Base-by-base conservation (phyloP, 768 basidiomycete species). In the Termitomyces sp. region DNA sequence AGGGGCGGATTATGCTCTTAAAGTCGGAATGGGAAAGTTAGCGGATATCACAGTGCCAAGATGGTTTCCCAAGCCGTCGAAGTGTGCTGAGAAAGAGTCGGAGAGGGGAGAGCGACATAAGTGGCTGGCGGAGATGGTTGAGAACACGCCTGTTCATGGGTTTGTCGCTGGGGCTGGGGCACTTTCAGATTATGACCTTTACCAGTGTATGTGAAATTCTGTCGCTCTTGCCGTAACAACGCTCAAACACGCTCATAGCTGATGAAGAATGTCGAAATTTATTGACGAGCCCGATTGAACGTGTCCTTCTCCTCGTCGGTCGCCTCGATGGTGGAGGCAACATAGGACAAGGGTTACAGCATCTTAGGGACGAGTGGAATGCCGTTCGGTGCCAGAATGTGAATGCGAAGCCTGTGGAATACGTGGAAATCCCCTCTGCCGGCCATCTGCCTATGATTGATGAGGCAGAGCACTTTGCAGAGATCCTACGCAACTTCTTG, bases 361-460 rank as follows among this genome's bases (percentile, higher is more conserved):
- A 50, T 17, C 65, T 84, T 40, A 60, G 59, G 15, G 71, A 73
- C 7, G 65, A 65, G 8, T 70, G 69, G 69, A 70, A 70, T n/a
- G 52, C 54, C 12, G 49, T 55, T 42, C 54, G 66, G 32, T 36
- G 49, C 29, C n/a, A 46, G 37, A 40, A 63, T 10, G 50, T 56
- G 14, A 55, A 49, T 7, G 56, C 59, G 4, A 65, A 63, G 7
- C 60, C 66, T 17, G 68, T 79, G 14, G 66, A 71, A 34, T 78
- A 73, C 61, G 69, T 66, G 20, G 72, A 71, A 40, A 73, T 84
- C 8, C 71, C 68, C 17, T 68, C 68, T 7, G 71, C 79, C 0
- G 82, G 82, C 0, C 81, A 84, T 72, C 65, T 84, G 7, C 83
- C 83, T 0, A 83, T 84, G 82, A 70, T 83, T 5, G 83, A 84